Conservation (phyloP, 2,329 filamentous ascomycete genomes). For the Trichoderma hamatum region DNA sequence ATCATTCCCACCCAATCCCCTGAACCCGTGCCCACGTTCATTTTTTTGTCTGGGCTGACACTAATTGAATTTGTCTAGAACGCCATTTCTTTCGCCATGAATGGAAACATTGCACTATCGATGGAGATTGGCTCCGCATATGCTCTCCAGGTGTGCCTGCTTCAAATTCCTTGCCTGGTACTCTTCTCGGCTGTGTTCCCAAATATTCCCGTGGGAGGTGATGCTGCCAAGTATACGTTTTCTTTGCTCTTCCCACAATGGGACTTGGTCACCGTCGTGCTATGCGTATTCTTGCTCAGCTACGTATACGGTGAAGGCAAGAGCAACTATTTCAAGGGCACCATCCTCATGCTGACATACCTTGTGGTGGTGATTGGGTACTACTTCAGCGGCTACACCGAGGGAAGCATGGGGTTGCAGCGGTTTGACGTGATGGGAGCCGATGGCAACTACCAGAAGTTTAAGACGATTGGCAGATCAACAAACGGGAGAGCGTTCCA, state of each 20-base stretch:
- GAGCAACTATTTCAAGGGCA: conserved; percentile 99
- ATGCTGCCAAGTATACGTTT: conserved; percentile 66
- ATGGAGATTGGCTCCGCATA: conserved; percentile 99
- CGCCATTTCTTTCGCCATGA: conserved; percentile 99
- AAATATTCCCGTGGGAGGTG: conserved; percentile 41
- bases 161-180: conserved; percentile 92
- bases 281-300: conserved; percentile 93
- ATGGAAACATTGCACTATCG: conserved; percentile 95
- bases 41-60: background rate
- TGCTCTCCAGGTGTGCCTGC: conserved; percentile 89
- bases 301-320: conserved; percentile 99
- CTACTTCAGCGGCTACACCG: conserved; percentile 71
- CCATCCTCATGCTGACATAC: conserved; percentile 90
- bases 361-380: conserved; percentile 90
- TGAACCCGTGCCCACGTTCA: background rate
- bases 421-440: conserved; percentile 58
- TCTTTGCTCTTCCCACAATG: conserved; percentile 95
- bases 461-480: conserved; percentile 57
- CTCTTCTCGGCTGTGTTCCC: conserved; percentile 82
- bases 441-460: conserved; percentile 54
- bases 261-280: conserved; percentile 97
- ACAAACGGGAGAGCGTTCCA: conserved; percentile 39
- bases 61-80: conserved; percentile 58
- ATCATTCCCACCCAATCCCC: conserved; percentile 19
- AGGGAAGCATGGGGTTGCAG: conserved; percentile 48